These are phyloP conservation scores for Rhodofomes roseus DNA, from an alignment of 1,284 basidiomycete genomes.

Conservation along the genomic window DNA sequence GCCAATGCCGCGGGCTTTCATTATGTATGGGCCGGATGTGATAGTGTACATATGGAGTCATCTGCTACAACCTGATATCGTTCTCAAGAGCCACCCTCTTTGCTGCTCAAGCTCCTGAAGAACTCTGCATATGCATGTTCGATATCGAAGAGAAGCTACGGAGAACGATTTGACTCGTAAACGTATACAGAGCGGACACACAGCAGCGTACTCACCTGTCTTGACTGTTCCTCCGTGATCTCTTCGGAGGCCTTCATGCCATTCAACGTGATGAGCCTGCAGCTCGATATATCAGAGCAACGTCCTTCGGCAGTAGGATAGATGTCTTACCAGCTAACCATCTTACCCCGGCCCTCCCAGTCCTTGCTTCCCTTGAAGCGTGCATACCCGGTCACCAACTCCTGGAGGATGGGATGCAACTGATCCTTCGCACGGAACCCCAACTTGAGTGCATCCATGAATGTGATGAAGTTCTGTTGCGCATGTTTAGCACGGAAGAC, in stretches of 20 bases:
- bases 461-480: constrained; percentile 89
- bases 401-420: constrained; percentile 91
- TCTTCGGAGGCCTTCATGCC: constrained; percentile 97
- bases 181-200: background rate
- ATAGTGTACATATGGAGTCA: background rate
- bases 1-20: background rate
- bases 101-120: constrained; percentile 77
- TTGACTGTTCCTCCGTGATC: constrained; percentile 91
- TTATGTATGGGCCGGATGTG: background rate
- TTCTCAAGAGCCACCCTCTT: constrained; percentile 22
- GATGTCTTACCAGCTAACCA: constrained; percentile 81
- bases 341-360: constrained; percentile 91
- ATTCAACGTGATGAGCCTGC: constrained; percentile 93
- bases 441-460: constrained; percentile 96
- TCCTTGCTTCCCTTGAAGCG: constrained; percentile 91
- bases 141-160: constrained; percentile 90
- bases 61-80: background rate
- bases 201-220: constrained; percentile 58
- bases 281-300: background rate
- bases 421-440: constrained; percentile 95
- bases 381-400: constrained; percentile 90
- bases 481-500: background rate
- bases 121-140: constrained; percentile 97
- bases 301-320: background rate
- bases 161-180: background rate